Base-by-base conservation (phyloP, 306 rosid genomes). In the Canavalia ensiformis region DNA sequence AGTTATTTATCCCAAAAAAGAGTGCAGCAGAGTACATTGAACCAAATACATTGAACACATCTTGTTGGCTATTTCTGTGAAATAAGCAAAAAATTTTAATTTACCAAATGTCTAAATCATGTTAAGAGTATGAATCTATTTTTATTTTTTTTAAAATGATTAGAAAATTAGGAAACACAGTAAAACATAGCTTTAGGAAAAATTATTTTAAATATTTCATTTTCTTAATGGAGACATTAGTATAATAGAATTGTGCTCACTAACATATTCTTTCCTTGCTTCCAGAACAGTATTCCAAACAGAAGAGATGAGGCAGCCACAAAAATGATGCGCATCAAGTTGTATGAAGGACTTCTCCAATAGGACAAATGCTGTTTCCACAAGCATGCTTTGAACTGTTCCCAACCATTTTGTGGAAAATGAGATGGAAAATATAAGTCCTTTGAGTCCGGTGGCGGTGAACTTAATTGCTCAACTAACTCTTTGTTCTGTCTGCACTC, bases 281-380 rank as follows among this genome's bases (percentile, higher is more conserved):
- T 83, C 94, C 94, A 92, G 78, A 87, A 90, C 34, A 92, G 84
- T 39, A 74, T 35, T 41, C 94, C 97, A 34, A 92, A 84, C 69
- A 92, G 67, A 45, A 92, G 34, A 65, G 92, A 85, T 37, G 86
- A 63, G 29, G 10, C 76, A 65, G 44, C 10, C 76, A 85, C 86
- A 58, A 78, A 84, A 73, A 77, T 0, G 3, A 90, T 68, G 35
- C 97, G 90, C 45, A 46, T 66, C 81, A 90, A 82, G 81, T 92
- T 90, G 90, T 87, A 87, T 4, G 89, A 85, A 74, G 94, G 94
- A 81, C 83, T 90, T 87, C 97, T 90, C 97, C 97, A 92, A 55
- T 92, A 88, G 41, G 97, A 87, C 86, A 89, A 78, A 71, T 86
- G 72, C 25, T 90, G 94, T 79, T 90, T 92, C 97, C 92, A 92